Evolutionary conservation across 2,329 filamentous ascomycete genomes (phyloP).

Genomic region (Venturia asperata): DNA sequence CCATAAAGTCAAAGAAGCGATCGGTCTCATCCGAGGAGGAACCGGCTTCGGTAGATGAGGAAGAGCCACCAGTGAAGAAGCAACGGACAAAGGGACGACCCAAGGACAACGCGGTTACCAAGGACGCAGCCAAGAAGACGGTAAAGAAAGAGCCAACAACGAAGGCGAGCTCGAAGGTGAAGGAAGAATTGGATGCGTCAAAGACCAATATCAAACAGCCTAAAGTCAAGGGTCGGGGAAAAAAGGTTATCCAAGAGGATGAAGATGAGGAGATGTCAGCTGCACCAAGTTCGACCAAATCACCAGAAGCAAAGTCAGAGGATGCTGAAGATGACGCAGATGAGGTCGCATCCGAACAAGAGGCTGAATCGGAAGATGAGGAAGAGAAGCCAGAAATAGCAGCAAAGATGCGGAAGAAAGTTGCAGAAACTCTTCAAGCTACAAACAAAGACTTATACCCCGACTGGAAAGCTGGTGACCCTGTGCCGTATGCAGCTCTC

Average conservation of each 20-base stretch:
- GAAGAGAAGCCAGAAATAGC: conserved; percentile 63
- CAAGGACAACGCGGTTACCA: neutral
- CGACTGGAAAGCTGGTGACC: conserved; percentile 83
- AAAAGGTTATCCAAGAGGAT: conserved; percentile 21
- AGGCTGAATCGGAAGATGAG: conserved; percentile 36
- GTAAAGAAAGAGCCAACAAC: conserved; percentile 18
- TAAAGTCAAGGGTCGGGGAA: neutral
- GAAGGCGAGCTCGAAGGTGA: conserved; percentile 10
- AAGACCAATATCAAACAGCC: neutral
- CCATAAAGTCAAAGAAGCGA: conserved; percentile 10
- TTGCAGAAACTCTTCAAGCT: conserved; percentile 67
- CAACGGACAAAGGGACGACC: conserved; percentile 17
- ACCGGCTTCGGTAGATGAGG: neutral
- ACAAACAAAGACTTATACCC: conserved; percentile 76
- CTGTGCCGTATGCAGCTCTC: conserved; percentile 88
- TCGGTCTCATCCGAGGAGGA: conserved; percentile 1
- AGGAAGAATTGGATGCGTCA: conserved; percentile 7
- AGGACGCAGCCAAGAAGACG: conserved; percentile 24
- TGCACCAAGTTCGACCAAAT: neutral
- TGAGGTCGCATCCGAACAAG: conserved; percentile 16
- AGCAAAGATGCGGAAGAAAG: conserved; percentile 70
- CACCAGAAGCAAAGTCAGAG: conserved; percentile 1
- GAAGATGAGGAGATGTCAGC: conserved; percentile 21
- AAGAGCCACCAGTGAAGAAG: conserved; percentile 17
- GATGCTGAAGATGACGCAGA: conserved; percentile 12